Base-by-base conservation (phyloP, 176 grass and related monocot species). In the Sorghum bicolor region DNA sequence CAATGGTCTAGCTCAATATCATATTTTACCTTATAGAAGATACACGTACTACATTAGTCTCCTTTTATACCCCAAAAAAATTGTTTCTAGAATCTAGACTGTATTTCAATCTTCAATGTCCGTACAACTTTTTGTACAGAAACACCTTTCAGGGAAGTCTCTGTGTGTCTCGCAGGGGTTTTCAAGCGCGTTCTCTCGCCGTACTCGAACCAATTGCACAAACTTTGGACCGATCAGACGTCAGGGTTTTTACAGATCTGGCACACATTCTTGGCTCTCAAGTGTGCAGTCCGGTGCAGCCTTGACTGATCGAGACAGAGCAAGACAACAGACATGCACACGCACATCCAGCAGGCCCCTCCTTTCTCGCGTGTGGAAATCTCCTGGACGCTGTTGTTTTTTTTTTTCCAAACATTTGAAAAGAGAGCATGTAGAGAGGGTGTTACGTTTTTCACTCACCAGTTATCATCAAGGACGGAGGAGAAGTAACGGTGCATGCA, bases 401-500 rank as follows among this genome's bases (percentile, higher is more conserved):
- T 26, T 55, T 22, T 19, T 38, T 34, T 24, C n/a, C 14, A 29
- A 20, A 6, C 66, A 34, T 79, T 84, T 67, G 41, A 5, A 45
- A 15, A 45, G n/a, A 45, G 3, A 45, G 3, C 2, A 0, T 14
- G 43, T 13, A 45, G 47, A 60, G 15, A 64, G 64, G 32, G 15
- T 34, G 25, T 58, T n/a, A n/a, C n/a, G n/a, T n/a, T 50, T 50
- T 50, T 50, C 47, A 50, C 50, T 53, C 50, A 53, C 19, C 50
- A 8, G 19, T 22, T 22, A 8, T 53, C 17, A 45, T 3, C 10
- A 48, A 4, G 2, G 20, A 29, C 2, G 37, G 22, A 14, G 3
- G 20, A 67, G 37, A 16, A 40, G n/a, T 76, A 77, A 85, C 72
- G 53, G 83, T 81, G 24, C 52, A 57, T 57, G 24, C 11, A 81